Conservation (phyloP, 768 basidiomycete genomes). For the Lactarius tabidus region DNA sequence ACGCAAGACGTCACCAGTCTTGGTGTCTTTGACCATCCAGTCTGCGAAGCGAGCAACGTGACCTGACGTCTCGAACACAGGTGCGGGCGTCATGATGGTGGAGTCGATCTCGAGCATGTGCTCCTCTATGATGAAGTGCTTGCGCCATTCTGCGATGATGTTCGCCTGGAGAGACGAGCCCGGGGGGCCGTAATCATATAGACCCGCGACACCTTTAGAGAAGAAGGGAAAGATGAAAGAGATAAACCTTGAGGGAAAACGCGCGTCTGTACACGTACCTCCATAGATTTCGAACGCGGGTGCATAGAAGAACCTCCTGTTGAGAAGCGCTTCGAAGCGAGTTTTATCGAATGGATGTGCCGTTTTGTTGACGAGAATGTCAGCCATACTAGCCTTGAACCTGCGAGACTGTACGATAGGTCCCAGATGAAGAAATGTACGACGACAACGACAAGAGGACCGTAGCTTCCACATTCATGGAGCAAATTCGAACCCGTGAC, state of each 20-base stretch:
- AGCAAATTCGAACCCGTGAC: not conserved
- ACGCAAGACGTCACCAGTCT: slow-evolving; percentile 94
- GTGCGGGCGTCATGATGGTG: slow-evolving; percentile 92
- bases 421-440: not conserved
- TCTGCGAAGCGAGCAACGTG: slow-evolving; percentile 98
- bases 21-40: slow-evolving; percentile 97
- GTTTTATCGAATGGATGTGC: slow-evolving; percentile 85
- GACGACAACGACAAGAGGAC: slow-evolving; percentile 2
- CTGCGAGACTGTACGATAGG: slow-evolving; percentile 1
- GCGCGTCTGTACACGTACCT: slow-evolving; percentile 49
- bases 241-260: not conserved
- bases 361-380: slow-evolving; percentile 61
- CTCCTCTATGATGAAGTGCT: slow-evolving; percentile 97
- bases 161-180: slow-evolving; percentile 95
- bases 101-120: slow-evolving; percentile 98
- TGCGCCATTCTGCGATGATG: slow-evolving; percentile 94
- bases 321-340: slow-evolving; percentile 79
- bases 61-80: slow-evolving; percentile 95
- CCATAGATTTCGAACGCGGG: slow-evolving; percentile 99
- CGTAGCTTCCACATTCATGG: slow-evolving; percentile 13
- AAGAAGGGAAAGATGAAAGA: slow-evolving; percentile 9
- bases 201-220: slow-evolving; percentile 80
- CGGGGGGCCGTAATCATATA: slow-evolving; percentile 97
- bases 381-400: slow-evolving; percentile 29
- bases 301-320: slow-evolving; percentile 93